Evolutionary conservation across 225 moss, liverwort and hornwort genomes (phyloP), one percentile per base, ranked within the genome.

Genomic region (Ulota crispa): DNA sequence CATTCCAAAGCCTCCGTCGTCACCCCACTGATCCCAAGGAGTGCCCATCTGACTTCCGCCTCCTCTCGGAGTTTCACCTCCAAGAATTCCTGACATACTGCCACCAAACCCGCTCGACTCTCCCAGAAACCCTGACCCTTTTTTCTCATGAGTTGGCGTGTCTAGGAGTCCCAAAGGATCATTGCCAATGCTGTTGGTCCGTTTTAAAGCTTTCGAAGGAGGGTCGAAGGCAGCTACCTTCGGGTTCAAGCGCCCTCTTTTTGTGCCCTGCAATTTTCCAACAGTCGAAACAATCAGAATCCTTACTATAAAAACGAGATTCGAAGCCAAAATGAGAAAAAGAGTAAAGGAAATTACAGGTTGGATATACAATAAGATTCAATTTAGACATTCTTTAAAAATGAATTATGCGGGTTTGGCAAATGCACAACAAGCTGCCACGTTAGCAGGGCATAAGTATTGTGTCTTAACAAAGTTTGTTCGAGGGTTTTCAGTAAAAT

Each of bases 21-120:
- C 94, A 72, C 89, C 94, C 87, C 93, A 88, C 89, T 94, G 94
- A 79, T 99, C 95, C 99, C 95, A 99, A 75, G 99, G 92, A 69
- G 89, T 93, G 75, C 91, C 94, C 79, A 86, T 84, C 84, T 96
- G 98, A 82, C 93, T 94, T 18, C 89, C 88, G 75, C 76, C 80
- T 77, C 87, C 94, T 75, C 91, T 88, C 70, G 97, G 95, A 19
- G 94, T 95, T 65, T 88, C 92, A 73, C 85, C 84, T 83, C 89
- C 92, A 72, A 93, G 87, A 54, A 73, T 83, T 75, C 91, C 82
- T n/a, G 93, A 86, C 68, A 84, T 80, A 70, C 86, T 77, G 26
- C 83, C 91, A 52, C 91, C 95, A 72, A 89, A 93, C 13, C 88
- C 83, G 68, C 90, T 94, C 23, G 93, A 68, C 61, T 93, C 96